Evolutionary conservation across 1,284 basidiomycete species (phyloP).

Genomic region (Tilletia horrida): DNA sequence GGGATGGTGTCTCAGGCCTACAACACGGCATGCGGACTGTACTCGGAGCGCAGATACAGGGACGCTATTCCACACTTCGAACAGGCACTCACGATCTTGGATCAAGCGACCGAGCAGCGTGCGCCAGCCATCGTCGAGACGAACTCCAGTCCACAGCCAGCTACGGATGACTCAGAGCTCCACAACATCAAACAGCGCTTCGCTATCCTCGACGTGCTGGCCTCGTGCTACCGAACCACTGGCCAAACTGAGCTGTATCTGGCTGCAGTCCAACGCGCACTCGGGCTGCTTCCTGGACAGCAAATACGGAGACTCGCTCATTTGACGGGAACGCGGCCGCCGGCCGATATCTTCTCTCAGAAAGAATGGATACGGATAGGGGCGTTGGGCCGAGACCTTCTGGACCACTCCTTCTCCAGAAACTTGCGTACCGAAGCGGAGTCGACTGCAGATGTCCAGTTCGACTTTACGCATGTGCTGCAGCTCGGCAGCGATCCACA

Average conservation of each 20-base stretch:
- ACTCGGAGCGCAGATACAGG: conserved; percentile 43
- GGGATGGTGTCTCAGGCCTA: too few species aligned
- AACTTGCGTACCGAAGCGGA: background rate
- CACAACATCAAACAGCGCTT: background rate
- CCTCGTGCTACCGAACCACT: background rate
- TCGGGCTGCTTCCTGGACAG: background rate
- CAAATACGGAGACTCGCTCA: background rate
- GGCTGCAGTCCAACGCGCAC: background rate
- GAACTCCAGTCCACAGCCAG: background rate
- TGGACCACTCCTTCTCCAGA: background rate
- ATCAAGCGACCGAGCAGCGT: conserved; percentile 25
- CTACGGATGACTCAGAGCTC: background rate
- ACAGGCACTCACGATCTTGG: conserved; percentile 37
- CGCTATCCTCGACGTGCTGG: conserved; percentile 10
- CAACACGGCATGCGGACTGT: conserved; percentile 32
- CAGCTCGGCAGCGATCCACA: background rate
- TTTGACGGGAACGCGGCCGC: too few species aligned
- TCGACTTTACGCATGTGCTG: background rate
- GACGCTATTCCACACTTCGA: conserved; percentile 45
- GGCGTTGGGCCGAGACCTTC: background rate
- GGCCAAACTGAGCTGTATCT: conserved; percentile 2
- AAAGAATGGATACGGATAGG: background rate
- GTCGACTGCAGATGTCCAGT: background rate
- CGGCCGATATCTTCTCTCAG: background rate
- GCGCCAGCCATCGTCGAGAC: background rate